These are phyloP conservation scores for Cronartium quercuum DNA, from an alignment of 1,284 basidiomycete species.

Conservation along the genomic window DNA sequence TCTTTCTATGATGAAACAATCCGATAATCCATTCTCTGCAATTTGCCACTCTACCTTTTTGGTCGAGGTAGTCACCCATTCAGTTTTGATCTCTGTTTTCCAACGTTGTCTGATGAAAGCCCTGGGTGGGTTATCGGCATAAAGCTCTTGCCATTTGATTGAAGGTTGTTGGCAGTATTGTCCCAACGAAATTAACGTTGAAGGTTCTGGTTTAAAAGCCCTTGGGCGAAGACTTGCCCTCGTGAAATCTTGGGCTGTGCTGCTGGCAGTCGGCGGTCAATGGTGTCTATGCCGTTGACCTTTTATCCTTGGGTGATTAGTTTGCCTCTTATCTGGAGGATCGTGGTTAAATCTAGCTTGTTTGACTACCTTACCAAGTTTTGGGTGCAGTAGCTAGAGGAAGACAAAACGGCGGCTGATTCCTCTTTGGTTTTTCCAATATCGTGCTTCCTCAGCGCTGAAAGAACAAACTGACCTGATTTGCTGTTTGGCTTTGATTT, in stretches of 20 bases:
- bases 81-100: too few species aligned
- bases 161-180: background rate
- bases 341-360: background rate
- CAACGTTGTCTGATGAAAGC: background rate
- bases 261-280: too few species aligned
- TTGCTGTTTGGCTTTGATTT: too few species aligned
- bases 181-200: background rate
- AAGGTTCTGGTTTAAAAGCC: background rate
- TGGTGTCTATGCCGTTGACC: background rate
- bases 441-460: too few species aligned
- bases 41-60: background rate
- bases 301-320: background rate
- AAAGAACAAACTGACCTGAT: background rate
- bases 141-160: background rate
- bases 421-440: background rate
- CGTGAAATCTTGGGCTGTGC: too few species aligned
- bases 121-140: too few species aligned
- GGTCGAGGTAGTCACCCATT: background rate
- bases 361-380: background rate
- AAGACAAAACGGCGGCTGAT: background rate
- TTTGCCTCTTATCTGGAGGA: too few species aligned
- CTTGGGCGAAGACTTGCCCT: background rate
- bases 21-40: slow-evolving; percentile 4
- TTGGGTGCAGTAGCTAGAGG: background rate
- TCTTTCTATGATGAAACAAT: background rate